These are phyloP conservation scores for Micractinium conductrix DNA, from an alignment of 139 green algal species.

Conservation along the genomic window DNA sequence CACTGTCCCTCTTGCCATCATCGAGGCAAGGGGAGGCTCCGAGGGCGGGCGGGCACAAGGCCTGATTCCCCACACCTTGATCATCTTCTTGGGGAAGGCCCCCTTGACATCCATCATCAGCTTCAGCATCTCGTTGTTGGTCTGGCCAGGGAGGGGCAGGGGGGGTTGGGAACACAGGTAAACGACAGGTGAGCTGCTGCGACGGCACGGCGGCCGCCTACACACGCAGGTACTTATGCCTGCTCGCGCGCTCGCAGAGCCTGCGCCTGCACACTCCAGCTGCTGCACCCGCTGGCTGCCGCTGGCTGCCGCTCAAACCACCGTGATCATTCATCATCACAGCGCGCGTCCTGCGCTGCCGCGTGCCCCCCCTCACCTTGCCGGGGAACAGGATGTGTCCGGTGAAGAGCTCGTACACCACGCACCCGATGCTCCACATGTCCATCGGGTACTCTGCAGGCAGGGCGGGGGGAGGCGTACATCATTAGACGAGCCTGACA, in stretches of 20 bases:
- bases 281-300: too few species aligned
- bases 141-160: slow-evolving; percentile 14
- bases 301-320: too few species aligned
- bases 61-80: slow-evolving; percentile 47
- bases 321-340: too few species aligned
- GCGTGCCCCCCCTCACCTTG: background rate
- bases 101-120: slow-evolving; percentile 98
- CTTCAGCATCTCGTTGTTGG: slow-evolving; percentile 99
- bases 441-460: slow-evolving; percentile 89
- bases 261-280: too few species aligned
- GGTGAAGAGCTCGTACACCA: slow-evolving; percentile 98
- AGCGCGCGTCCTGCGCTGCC: background rate
- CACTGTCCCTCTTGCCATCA: too few species aligned
- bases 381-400: slow-evolving; percentile 97
- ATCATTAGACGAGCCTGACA: too few species aligned
- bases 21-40: too few species aligned
- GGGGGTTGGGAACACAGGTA: too few species aligned
- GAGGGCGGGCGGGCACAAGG: background rate
- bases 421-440: slow-evolving; percentile 96
- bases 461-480: background rate
- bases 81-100: slow-evolving; percentile 94
- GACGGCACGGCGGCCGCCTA: too few species aligned
- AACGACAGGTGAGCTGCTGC: too few species aligned
- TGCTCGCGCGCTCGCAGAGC: too few species aligned
- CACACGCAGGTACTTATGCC: too few species aligned